Conservation (phyloP, 305 asterid genomes). For the Salvia sclarea region DNA sequence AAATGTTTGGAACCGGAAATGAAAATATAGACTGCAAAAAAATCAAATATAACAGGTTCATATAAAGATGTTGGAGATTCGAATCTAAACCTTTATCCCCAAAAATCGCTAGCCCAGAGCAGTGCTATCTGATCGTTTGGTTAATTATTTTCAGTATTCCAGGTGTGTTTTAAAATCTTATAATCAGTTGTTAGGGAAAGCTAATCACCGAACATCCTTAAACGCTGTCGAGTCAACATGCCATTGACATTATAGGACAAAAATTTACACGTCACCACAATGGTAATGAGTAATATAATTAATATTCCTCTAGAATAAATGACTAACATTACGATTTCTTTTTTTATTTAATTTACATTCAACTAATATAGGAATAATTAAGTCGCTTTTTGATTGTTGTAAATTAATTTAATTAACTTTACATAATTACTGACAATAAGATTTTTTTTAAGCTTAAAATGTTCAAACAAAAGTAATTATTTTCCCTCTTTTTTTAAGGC, state of each 20-base stretch:
- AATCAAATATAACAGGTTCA: too few species aligned
- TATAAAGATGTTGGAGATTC: too few species aligned
- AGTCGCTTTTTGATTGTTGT: slow-evolving; percentile 11
- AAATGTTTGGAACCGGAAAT: too few species aligned
- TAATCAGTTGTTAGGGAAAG: slow-evolving; percentile 30
- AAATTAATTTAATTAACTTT: slow-evolving; percentile 18
- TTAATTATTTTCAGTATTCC: slow-evolving; percentile 12
- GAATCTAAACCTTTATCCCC: too few species aligned
- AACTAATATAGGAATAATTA: slow-evolving; percentile 17
- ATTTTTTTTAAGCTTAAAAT: not conserved
- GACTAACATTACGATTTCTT: not conserved
- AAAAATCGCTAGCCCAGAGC: too few species aligned
- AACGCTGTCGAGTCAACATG: slow-evolving; percentile 49
- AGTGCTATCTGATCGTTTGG: not conserved
- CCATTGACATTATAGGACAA: slow-evolving; percentile 59
- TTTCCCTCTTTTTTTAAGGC: too few species aligned
- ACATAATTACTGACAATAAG: not conserved
- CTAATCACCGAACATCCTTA: slow-evolving; percentile 37
- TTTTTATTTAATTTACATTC: not conserved
- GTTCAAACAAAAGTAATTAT: not conserved
- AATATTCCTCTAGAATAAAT: slow-evolving; percentile 16
- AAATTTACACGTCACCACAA: slow-evolving; percentile 49
- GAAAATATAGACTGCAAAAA: too few species aligned
- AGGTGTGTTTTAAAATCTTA: too few species aligned
- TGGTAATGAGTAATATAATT: slow-evolving; percentile 22